Evolutionary conservation across 1,284 basidiomycete species (phyloP).

Genomic region (Coniophora puteana): DNA sequence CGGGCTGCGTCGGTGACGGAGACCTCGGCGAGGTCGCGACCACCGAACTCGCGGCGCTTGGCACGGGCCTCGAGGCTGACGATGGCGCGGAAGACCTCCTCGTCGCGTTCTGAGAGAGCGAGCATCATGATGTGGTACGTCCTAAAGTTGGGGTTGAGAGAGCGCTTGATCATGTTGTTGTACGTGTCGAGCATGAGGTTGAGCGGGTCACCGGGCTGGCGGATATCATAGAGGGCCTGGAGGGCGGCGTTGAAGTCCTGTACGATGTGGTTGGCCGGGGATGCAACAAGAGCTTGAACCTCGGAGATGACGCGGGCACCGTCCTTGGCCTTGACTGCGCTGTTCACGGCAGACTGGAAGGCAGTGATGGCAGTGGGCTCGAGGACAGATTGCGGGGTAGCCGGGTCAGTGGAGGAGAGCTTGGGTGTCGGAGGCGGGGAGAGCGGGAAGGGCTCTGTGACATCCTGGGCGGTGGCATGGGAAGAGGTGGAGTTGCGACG

Average conservation of each 20-base stretch:
- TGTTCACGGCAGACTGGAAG: slow-evolving; percentile 16
- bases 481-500: slow-evolving; percentile 46
- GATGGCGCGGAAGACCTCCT: slow-evolving; percentile 57
- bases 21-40: slow-evolving; percentile 18
- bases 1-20: slow-evolving; percentile 24
- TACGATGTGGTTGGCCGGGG: slow-evolving; percentile 21
- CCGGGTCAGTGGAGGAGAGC: slow-evolving; percentile 19
- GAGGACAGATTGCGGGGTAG: slow-evolving; percentile 29
- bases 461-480: slow-evolving; percentile 14
- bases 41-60: slow-evolving; percentile 29
- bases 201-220: slow-evolving; percentile 53
- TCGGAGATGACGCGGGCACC: slow-evolving; percentile 11
- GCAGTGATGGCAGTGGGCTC: slow-evolving; percentile 21
- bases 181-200: slow-evolving; percentile 67
- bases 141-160: slow-evolving; percentile 59
- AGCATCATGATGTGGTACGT: slow-evolving; percentile 74
- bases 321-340: slow-evolving; percentile 20
- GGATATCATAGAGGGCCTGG: slow-evolving; percentile 46
- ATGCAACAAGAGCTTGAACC: slow-evolving; percentile 12
- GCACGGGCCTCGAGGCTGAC: slow-evolving; percentile 39
- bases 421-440: slow-evolving; percentile 9
- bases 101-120: slow-evolving; percentile 71
- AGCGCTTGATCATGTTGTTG: slow-evolving; percentile 68
- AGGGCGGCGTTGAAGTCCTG: slow-evolving; percentile 69
- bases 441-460: no score